phyloP scores from a whole-genome alignment of 805 yeast genomes.

The Scheffersomyces ergatensis region DNA sequence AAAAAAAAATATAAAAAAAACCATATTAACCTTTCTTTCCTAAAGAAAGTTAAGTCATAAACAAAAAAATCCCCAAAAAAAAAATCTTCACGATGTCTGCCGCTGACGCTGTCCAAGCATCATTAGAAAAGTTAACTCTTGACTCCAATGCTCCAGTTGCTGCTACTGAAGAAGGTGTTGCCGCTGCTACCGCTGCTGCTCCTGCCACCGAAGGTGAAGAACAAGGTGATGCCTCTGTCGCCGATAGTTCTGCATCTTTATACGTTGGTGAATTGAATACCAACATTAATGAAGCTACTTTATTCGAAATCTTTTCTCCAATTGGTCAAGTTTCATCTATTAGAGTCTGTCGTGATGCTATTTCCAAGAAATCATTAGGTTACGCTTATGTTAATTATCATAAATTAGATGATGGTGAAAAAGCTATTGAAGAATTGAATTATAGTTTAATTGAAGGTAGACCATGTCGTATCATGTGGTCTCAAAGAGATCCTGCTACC shows the following conservation, averaged over 20 bases:
- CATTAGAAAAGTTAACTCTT: slow-evolving; percentile 47
- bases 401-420: slow-evolving; percentile 84
- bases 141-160: slow-evolving; percentile 33
- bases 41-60: slow-evolving; percentile 4
- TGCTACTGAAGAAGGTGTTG: slow-evolving; percentile 24
- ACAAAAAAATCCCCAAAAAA: slow-evolving; percentile 5
- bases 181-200: slow-evolving; percentile 24
- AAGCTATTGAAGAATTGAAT: slow-evolving; percentile 93
- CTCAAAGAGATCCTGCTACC: slow-evolving; percentile 95
- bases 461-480: slow-evolving; percentile 99
- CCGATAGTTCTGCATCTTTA: slow-evolving; percentile 74
- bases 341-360: slow-evolving; percentile 98
- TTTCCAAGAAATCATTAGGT: slow-evolving; percentile 94
- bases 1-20: slow-evolving; percentile 1
- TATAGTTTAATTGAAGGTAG: slow-evolving; percentile 91
- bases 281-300: slow-evolving; percentile 86
- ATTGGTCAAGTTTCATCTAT: slow-evolving; percentile 94
- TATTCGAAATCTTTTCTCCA: slow-evolving; percentile 92
- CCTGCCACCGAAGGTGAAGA: slow-evolving; percentile 27
- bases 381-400: slow-evolving; percentile 98
- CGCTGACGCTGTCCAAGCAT: slow-evolving; percentile 43
- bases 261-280: slow-evolving; percentile 98
- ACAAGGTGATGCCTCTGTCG: slow-evolving; percentile 35
- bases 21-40: not conserved
- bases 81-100: slow-evolving; percentile 12